Evolutionary conservation across 495 filamentous ascomycete genomes (phyloP).

Genomic region (Terfezia boudieri): DNA sequence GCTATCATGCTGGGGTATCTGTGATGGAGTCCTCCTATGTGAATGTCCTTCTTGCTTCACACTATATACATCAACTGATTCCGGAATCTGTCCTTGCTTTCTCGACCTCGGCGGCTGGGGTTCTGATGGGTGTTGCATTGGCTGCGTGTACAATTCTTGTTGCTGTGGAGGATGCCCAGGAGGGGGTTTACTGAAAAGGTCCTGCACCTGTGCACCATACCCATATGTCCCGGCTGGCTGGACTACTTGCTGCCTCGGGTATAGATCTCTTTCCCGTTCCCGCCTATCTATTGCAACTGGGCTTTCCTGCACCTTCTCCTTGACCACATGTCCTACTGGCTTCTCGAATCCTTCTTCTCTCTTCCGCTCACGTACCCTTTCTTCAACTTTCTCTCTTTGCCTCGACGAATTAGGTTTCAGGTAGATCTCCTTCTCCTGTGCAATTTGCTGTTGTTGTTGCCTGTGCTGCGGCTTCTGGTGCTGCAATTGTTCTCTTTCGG

Average conservation of each 20-base stretch:
- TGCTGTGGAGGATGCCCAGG: conserved; percentile 1
- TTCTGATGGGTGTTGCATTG: neutral
- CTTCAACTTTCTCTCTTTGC: neutral
- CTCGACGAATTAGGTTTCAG: conserved; percentile 5
- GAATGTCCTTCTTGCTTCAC: neutral
- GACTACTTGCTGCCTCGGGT: too few species aligned
- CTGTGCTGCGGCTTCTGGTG: neutral
- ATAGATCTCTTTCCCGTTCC: neutral
- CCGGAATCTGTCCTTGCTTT: too few species aligned
- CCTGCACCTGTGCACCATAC: neutral
- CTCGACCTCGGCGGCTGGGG: neutral
- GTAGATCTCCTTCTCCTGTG: neutral
- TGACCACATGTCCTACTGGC: neutral
- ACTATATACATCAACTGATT: neutral
- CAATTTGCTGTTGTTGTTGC: neutral
- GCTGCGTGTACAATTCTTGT: neutral
- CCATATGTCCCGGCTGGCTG: neutral
- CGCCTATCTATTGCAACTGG: conserved; percentile 1
- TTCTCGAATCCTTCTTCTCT: neutral
- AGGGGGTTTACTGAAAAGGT: neutral
- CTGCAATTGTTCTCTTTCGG: neutral
- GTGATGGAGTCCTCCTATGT: neutral
- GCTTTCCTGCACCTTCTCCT: neutral
- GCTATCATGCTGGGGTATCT: neutral
- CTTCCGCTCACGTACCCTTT: neutral